Evolutionary conservation across 2,329 filamentous ascomycete genomes (phyloP).

Genomic region (Onygenales sp.): DNA sequence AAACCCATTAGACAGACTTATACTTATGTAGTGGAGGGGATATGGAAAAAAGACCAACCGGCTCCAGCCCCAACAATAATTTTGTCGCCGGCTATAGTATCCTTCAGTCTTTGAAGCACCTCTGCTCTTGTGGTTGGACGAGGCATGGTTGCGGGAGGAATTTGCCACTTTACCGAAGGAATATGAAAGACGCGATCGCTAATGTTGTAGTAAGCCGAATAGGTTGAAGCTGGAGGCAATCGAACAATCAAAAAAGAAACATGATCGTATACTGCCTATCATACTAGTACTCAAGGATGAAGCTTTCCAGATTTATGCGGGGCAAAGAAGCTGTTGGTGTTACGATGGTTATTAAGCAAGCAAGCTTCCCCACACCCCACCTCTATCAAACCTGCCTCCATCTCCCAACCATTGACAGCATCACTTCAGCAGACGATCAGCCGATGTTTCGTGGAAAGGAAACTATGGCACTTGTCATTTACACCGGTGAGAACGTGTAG

Average conservation of each 20-base stretch:
- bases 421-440: background rate
- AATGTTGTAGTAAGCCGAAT: too few species aligned
- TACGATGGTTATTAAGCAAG: background rate
- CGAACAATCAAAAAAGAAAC: too few species aligned
- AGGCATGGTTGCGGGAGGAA: conserved; percentile 34
- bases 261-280: too few species aligned
- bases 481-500: too few species aligned
- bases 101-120: conserved; percentile 46
- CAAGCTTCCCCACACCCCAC: background rate
- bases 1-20: background rate
- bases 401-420: background rate
- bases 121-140: conserved; percentile 48
- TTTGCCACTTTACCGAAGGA: background rate
- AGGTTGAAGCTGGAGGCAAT: too few species aligned
- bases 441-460: too few species aligned
- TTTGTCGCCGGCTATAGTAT: conserved; percentile 45
- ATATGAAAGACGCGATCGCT: too few species aligned
- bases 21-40: background rate
- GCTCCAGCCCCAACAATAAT: conserved; percentile 61
- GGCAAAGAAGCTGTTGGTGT: background rate
- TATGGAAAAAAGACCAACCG: conserved; percentile 22
- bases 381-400: background rate
- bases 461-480: too few species aligned
- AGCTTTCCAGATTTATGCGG: background rate
- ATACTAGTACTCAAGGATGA: background rate